These are phyloP conservation scores for Coelastrella sp. DNA, from an alignment of 139 green algal genomes.

Conservation along the genomic window DNA sequence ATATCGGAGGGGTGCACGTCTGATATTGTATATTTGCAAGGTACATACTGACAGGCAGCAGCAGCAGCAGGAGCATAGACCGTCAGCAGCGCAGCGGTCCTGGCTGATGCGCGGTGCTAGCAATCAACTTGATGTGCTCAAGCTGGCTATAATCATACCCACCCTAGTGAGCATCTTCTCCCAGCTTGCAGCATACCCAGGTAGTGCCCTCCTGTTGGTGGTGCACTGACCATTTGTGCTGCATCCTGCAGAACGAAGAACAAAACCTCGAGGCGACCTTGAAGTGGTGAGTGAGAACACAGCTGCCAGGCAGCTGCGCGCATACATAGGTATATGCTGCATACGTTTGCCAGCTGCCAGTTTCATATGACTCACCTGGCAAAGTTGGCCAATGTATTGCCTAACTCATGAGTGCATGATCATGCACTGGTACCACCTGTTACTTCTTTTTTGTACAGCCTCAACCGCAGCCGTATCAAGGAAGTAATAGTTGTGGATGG, in stretches of 20 bases:
- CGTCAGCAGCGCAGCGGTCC: no score
- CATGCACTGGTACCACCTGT: no score
- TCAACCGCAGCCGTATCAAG: neutral
- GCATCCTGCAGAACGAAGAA: slow-evolving; percentile 58
- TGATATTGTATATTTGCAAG: no score
- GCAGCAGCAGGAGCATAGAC: slow-evolving; percentile 1
- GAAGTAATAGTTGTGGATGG: slow-evolving; percentile 80
- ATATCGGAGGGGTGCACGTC: no score
- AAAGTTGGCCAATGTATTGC: no score
- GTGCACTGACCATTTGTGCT: no score
- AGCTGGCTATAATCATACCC: slow-evolving; percentile 29
- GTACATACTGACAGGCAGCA: slow-evolving; percentile 1
- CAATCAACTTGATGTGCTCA: neutral
- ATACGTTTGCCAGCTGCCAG: no score
- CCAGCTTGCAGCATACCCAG: no score
- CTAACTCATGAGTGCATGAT: no score
- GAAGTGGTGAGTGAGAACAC: slow-evolving; percentile 45
- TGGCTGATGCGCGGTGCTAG: neutral
- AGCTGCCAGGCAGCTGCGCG: no score
- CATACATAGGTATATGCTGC: no score
- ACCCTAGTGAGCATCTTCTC: neutral
- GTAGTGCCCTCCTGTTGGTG: no score
- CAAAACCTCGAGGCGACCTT: slow-evolving; percentile 30
- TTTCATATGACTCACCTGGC: neutral
- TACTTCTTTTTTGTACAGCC: slow-evolving; percentile 23